A percentile compares a stretch with the other conserved stretches of the same genome.
Evolutionary conservation across 1,284 basidiomycete species (phyloP).

Genomic region (Volvariella surrecta): DNA sequence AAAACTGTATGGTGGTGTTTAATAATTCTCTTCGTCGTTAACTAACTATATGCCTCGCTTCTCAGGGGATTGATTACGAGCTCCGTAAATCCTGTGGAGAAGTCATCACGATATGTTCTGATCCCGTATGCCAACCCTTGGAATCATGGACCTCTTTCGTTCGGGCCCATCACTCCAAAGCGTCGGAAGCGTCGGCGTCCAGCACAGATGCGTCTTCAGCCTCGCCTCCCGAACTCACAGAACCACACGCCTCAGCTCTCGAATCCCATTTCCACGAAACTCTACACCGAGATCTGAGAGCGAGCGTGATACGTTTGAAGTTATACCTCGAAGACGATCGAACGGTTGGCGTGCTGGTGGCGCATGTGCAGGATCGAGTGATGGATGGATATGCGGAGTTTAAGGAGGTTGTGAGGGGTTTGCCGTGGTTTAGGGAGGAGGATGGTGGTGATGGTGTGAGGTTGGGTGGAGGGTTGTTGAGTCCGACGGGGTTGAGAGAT

Average conservation of each 20-base stretch:
- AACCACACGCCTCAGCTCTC: conserved; percentile 39
- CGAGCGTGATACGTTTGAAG: conserved; percentile 44
- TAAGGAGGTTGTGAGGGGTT: conserved; percentile 30
- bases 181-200: conserved; percentile 2
- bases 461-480: conserved; percentile 5
- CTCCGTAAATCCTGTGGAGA: conserved; percentile 78
- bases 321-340: conserved; percentile 75
- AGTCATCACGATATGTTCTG: conserved; percentile 61
- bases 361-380: conserved; percentile 70
- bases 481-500: conserved; percentile 13
- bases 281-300: conserved; percentile 49
- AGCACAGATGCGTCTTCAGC: neutral
- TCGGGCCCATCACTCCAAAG: conserved; percentile 5
- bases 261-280: conserved; percentile 45
- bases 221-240: conserved; percentile 8
- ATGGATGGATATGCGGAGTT: conserved; percentile 66
- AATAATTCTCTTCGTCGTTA: conserved; percentile 4
- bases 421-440: conserved; percentile 2
- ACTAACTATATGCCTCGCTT: neutral
- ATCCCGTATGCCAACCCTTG: conserved; percentile 42
- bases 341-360: conserved; percentile 69
- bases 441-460: conserved; percentile 6
- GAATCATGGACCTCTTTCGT: conserved; percentile 37
- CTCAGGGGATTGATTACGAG: conserved; percentile 75
- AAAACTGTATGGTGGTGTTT: conserved; percentile 44